Conservation (phyloP, 768 basidiomycete species). For the Neoboletus subvelutipes region DNA sequence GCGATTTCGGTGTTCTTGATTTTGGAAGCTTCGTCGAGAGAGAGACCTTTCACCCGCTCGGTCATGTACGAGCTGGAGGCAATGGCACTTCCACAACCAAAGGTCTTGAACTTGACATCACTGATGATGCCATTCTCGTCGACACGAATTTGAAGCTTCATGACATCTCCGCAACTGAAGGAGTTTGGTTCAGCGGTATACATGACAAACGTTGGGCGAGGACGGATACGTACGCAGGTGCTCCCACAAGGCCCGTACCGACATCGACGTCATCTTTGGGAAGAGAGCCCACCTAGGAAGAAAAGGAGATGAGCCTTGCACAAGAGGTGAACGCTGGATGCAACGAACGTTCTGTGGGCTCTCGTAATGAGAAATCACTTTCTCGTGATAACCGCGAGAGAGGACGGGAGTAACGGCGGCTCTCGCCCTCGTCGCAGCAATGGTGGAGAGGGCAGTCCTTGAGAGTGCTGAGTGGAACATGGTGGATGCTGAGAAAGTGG, state of each 20-base stretch:
- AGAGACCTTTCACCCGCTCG: constrained; percentile 93
- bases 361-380: constrained; percentile 98
- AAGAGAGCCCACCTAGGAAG: constrained; percentile 85
- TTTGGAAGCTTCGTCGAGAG: constrained; percentile 89
- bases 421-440: constrained; percentile 45
- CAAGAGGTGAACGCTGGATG: constrained; percentile 32
- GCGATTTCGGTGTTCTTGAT: constrained; percentile 99
- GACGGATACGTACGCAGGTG: constrained; percentile 74
- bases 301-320: constrained; percentile 50
- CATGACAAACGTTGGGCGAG: neutral
- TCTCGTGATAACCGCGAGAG: constrained; percentile 85
- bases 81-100: constrained; percentile 97
- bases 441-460: constrained; percentile 45
- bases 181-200: constrained; percentile 17
- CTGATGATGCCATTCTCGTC: constrained; percentile 93
- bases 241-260: constrained; percentile 96
- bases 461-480: constrained; percentile 71
- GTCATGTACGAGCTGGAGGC: constrained; percentile 99
- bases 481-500: constrained; percentile 37
- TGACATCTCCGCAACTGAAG: constrained; percentile 90
- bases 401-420: constrained; percentile 48
- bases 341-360: constrained; percentile 88
- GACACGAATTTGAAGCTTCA: constrained; percentile 99
- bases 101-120: constrained; percentile 99
- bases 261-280: constrained; percentile 90